A percentile compares a stretch with the other conserved stretches of the same genome.
Conservation (phyloP, 225 moss, liverwort and hornwort species). For the Polytrichum commune region DNA sequence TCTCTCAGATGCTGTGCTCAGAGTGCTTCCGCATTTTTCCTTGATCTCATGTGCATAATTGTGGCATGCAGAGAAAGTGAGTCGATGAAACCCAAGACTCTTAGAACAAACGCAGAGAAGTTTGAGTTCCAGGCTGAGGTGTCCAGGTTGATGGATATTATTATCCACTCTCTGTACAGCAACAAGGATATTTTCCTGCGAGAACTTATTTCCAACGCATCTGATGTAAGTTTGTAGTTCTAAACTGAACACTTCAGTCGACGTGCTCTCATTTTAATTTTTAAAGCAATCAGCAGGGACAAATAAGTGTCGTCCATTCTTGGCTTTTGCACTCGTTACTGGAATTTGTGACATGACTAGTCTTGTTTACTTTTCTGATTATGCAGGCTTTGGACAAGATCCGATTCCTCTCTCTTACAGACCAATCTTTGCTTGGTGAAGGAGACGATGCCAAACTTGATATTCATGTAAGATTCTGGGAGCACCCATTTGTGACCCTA, state of each 20-base stretch:
- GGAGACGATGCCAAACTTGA: slow-evolving; percentile 83
- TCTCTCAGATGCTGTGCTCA: no score
- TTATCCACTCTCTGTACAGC: slow-evolving; percentile 97
- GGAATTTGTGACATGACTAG: no score
- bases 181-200: slow-evolving; percentile 96
- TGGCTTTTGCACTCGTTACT: no score
- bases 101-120: slow-evolving; percentile 81
- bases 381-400: slow-evolving; percentile 97
- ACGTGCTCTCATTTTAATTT: no score
- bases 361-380: not conserved
- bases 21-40: no score
- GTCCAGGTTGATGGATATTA: slow-evolving; percentile 99
- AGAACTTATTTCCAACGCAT: slow-evolving; percentile 97
- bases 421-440: slow-evolving; percentile 74
- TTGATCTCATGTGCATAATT: no score
- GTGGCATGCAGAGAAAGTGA: slow-evolving; percentile 73
- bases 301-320: no score
- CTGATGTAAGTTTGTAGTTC: slow-evolving; percentile 61
- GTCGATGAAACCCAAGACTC: slow-evolving; percentile 62
- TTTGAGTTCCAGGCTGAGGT: slow-evolving; percentile 99
- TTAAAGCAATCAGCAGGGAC: no score
- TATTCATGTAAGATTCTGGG: slow-evolving; percentile 50
- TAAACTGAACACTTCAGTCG: no score
- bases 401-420: slow-evolving; percentile 85
- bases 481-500: no score